A percentile compares a stretch with the other conserved stretches of the same genome.
phyloP scores from a whole-genome alignment of 2,329 filamentous ascomycete species.

The Penicillium crustosum region DNA sequence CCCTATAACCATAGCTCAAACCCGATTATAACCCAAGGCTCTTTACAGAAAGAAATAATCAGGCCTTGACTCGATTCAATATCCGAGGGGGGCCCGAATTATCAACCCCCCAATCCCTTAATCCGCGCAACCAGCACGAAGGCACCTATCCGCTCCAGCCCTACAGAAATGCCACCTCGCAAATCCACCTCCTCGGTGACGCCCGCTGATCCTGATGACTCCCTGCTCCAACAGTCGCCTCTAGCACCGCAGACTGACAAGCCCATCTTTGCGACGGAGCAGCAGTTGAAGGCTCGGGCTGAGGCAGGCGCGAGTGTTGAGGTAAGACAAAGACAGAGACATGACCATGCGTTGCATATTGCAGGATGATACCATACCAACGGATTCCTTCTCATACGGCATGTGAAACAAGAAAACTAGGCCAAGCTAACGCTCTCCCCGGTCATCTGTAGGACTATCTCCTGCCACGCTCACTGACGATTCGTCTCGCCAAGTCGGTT shows the following conservation, averaged over 20 bases:
- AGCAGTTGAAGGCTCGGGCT: slow-evolving; percentile 41
- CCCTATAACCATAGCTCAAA: neutral
- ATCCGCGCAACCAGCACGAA: neutral
- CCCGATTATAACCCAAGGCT: neutral
- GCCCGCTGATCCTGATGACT: slow-evolving; percentile 25
- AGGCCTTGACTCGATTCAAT: neutral
- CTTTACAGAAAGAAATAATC: neutral
- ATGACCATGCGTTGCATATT: neutral
- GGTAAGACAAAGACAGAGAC: slow-evolving; percentile 24
- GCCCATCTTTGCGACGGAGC: slow-evolving; percentile 38
- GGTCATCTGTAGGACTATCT: slow-evolving; percentile 54
- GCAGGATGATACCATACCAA: neutral
- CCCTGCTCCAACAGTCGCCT: slow-evolving; percentile 17
- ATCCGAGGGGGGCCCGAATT: neutral
- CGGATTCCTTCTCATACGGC: neutral
- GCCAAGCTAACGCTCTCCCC: neutral
- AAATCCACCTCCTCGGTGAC: slow-evolving; percentile 38
- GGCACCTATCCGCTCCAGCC: neutral
- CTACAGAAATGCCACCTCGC: slow-evolving; percentile 34
- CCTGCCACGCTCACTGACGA: slow-evolving; percentile 62
- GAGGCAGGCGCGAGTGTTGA: slow-evolving; percentile 43
- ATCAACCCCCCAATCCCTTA: slow-evolving; percentile 1
- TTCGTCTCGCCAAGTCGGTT: slow-evolving; percentile 62
- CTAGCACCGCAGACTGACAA: slow-evolving; percentile 22
- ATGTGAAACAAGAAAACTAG: neutral